A percentile compares a stretch with the other conserved stretches of the same genome.
phyloP scores from a whole-genome alignment of 2,329 filamentous ascomycete species.

The Metarhizium rileyi region DNA sequence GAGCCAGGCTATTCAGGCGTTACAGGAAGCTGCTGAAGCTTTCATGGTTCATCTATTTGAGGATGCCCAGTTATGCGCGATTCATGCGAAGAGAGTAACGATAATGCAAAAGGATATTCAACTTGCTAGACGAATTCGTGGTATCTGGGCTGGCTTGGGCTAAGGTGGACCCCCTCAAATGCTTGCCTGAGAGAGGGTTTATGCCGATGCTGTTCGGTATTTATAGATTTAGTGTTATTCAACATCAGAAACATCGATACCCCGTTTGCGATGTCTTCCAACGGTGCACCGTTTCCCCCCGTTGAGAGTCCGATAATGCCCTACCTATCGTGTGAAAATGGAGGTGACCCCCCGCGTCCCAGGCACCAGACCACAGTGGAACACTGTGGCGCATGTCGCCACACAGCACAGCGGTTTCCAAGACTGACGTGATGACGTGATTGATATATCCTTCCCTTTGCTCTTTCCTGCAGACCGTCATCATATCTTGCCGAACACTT shows the following conservation, averaged over 20 bases:
- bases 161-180: no score
- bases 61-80: slow-evolving; percentile 73
- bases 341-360: no score
- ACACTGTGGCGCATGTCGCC: no score
- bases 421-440: no score
- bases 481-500: no score
- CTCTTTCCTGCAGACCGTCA: no score
- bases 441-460: no score
- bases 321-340: no score
- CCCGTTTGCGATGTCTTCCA: neutral
- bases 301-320: no score
- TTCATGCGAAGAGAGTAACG: slow-evolving; percentile 92
- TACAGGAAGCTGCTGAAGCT: slow-evolving; percentile 93
- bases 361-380: no score
- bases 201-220: neutral
- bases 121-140: slow-evolving; percentile 71
- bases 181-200: neutral
- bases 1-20: slow-evolving; percentile 82
- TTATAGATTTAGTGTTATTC: neutral
- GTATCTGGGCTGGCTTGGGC: slow-evolving; percentile 63
- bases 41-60: slow-evolving; percentile 96
- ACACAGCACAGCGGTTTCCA: no score
- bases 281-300: no score
- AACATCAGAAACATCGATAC: neutral
- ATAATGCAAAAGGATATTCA: slow-evolving; percentile 99